Percentiles rank a stretch among this genome's conserved stretches.
Evolutionary conservation across 192 early-diverging fungal species (phyloP).

Genomic region (Rhizophlyctis rosea): DNA sequence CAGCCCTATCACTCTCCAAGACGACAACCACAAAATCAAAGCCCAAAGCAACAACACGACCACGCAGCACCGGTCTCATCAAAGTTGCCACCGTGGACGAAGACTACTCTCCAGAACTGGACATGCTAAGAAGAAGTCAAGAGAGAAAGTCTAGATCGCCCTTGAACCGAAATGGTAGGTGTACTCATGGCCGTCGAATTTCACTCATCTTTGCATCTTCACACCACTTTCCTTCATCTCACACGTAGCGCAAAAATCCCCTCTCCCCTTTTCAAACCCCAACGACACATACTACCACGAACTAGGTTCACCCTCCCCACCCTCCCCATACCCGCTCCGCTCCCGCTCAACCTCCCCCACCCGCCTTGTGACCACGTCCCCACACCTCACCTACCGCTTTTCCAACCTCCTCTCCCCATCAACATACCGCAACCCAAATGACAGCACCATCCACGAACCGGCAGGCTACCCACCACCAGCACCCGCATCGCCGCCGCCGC

Average conservation of each 20-base stretch:
- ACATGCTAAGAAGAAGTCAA: background rate
- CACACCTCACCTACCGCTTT: no score
- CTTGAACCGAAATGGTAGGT: background rate
- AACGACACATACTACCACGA: conserved; percentile 6
- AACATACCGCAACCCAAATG: no score
- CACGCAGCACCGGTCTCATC: background rate
- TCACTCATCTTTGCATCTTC: background rate
- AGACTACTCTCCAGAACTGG: conserved; percentile 1
- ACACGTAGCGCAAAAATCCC: background rate
- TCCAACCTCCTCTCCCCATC: no score
- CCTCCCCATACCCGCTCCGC: no score
- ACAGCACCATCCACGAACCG: no score
- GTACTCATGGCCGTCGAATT: background rate
- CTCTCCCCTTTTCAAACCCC: background rate
- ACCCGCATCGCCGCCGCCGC: no score
- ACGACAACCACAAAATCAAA: background rate
- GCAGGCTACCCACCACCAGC: no score
- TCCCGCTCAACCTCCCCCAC: no score
- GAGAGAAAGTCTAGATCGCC: background rate
- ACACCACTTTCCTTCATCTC: background rate
- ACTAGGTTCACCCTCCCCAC: no score
- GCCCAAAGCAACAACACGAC: background rate
- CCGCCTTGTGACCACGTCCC: no score
- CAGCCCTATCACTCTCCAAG: background rate
- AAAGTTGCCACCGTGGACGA: conserved; percentile 6